Percentiles rank a stretch among this genome's conserved stretches.
Evolutionary conservation across 306 rosid species (phyloP).

Genomic region (Vigna angularis): DNA sequence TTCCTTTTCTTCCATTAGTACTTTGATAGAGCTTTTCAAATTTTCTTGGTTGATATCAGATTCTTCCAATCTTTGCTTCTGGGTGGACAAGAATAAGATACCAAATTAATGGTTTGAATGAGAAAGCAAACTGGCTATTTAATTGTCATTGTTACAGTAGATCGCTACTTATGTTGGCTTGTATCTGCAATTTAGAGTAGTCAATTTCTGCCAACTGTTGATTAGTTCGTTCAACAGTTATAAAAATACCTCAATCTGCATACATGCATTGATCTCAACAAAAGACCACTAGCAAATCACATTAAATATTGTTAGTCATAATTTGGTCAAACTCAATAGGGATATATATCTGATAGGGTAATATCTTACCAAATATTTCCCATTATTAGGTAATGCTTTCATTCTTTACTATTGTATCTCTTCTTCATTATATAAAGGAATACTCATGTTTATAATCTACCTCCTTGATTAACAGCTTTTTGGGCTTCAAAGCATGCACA

Average conservation of each 20-base stretch:
- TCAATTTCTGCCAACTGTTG: constrained; percentile 1
- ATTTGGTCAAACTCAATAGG: no score
- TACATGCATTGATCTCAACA: constrained; percentile 1
- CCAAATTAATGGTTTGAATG: constrained; percentile 36
- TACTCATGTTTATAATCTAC: neutral
- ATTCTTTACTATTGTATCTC: no score
- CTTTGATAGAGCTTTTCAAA: constrained; percentile 62
- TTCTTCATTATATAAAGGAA: no score
- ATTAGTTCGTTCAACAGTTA: constrained; percentile 6
- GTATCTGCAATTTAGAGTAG: constrained; percentile 16
- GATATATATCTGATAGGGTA: no score
- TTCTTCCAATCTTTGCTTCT: constrained; percentile 75
- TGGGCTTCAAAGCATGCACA: constrained; percentile 4
- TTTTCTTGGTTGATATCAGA: constrained; percentile 60
- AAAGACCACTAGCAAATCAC: neutral
- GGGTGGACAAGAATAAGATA: constrained; percentile 46
- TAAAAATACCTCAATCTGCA: neutral
- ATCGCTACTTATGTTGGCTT: constrained; percentile 8
- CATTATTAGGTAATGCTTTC: no score
- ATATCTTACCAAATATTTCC: no score
- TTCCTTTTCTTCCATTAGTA: constrained; percentile 78
- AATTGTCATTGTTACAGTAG: neutral
- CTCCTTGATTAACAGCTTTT: neutral
- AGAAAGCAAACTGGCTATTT: constrained; percentile 28
- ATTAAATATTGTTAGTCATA: neutral